phyloP scores from a whole-genome alignment of 148 eudicot species.

The Euryodendron excelsum region DNA sequence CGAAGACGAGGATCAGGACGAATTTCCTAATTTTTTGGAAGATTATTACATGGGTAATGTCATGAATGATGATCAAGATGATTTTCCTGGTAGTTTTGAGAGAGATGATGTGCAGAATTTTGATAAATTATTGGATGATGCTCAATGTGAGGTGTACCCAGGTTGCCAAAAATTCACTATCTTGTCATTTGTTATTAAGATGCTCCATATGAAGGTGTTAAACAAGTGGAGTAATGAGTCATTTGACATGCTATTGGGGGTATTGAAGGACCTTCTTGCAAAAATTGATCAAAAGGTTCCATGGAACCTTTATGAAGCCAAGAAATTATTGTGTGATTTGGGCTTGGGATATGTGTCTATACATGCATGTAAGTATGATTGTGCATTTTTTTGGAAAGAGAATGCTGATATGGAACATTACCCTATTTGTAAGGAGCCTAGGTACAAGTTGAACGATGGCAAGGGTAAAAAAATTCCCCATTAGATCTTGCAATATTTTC shows the following conservation, averaged over 20 bases:
- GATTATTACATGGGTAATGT: not conserved
- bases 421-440: conserved; percentile 1
- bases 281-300: conserved; percentile 1
- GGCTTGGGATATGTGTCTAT: not conserved
- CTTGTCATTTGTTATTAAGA: not conserved
- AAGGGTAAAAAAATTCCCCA: too few species aligned
- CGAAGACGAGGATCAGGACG: not conserved
- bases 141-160: not conserved
- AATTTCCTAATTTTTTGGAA: not conserved
- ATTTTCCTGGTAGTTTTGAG: not conserved
- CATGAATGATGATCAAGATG: not conserved
- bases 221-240: not conserved
- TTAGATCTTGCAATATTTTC: not conserved
- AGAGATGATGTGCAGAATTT: not conserved
- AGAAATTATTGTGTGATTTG: not conserved
- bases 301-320: conserved; percentile 4
- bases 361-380: conserved; percentile 7
- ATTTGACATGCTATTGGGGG: not conserved
- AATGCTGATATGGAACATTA: not conserved
- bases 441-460: too few species aligned
- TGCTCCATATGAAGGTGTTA: too few species aligned
- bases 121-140: not conserved
- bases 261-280: not conserved
- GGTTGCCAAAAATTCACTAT: not conserved
- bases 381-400: not conserved